A percentile compares a stretch with the other conserved stretches of the same genome.
phyloP scores from a whole-genome alignment of 1,284 basidiomycete species.

The Tetrapyrgos nigripes region DNA sequence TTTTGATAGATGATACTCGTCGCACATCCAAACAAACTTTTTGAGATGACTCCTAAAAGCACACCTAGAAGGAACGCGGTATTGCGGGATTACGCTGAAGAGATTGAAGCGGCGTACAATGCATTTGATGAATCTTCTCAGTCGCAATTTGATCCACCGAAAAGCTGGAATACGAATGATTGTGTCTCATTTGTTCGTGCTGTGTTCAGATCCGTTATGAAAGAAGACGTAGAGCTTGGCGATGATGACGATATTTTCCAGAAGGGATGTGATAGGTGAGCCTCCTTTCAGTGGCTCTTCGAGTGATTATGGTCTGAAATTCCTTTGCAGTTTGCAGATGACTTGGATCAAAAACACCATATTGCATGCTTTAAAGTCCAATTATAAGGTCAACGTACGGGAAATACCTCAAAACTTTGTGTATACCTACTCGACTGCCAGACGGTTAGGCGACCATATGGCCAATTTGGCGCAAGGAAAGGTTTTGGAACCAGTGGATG shows the following conservation, averaged over 20 bases:
- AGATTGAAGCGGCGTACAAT: slow-evolving; percentile 32
- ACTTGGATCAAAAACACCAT: slow-evolving; percentile 49
- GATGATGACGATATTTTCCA: slow-evolving; percentile 24
- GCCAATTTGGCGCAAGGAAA: slow-evolving; percentile 15
- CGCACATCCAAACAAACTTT: slow-evolving; percentile 31
- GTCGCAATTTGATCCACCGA: slow-evolving; percentile 5
- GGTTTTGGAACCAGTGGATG: not conserved
- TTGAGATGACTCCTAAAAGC: slow-evolving; percentile 37
- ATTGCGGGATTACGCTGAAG: slow-evolving; percentile 32
- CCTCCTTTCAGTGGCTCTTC: not conserved
- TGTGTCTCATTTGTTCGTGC: slow-evolving; percentile 14
- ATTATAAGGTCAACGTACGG: slow-evolving; percentile 16
- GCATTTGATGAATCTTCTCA: slow-evolving; percentile 5
- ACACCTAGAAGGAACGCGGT: slow-evolving; percentile 31
- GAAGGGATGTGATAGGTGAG: slow-evolving; percentile 31
- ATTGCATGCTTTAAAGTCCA: slow-evolving; percentile 34
- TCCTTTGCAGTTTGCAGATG: slow-evolving; percentile 38
- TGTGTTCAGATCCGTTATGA: slow-evolving; percentile 16
- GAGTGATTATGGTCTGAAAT: not conserved
- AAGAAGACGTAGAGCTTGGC: not conserved
- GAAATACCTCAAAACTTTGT: slow-evolving; percentile 36
- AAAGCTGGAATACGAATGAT: slow-evolving; percentile 2
- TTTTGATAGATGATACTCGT: slow-evolving; percentile 37
- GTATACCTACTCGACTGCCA: slow-evolving; percentile 41
- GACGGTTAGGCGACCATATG: slow-evolving; percentile 17